Evolutionary conservation across 495 filamentous ascomycete species (phyloP), one percentile per base, ranked within the genome.

Genomic region (Lophiotrema nucula): DNA sequence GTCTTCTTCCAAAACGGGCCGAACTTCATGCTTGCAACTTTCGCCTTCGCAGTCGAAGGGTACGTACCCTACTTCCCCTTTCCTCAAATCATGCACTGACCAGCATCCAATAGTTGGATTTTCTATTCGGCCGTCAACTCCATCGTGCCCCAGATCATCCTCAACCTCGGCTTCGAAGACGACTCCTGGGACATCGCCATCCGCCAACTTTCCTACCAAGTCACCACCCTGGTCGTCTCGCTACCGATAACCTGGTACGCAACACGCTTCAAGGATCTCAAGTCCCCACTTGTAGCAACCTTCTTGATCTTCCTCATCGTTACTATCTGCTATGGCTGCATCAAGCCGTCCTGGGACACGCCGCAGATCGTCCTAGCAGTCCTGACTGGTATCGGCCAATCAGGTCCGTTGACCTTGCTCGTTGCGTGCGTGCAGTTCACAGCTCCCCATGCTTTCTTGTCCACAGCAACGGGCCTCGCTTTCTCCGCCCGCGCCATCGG

Each of bases 81-180:
- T 37, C 13, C 16, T 6, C 13, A 12, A 2, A 38, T 10, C 10
- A 19, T 26, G 25, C 10, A 24, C 47, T 53, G 49, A 39, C n/a
- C 8, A n/a, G 15, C 8, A 22, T 51, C 19, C 23, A n/a, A 45
- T 21, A 59, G 68, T 3, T 83, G 79, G 77, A 77, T 83, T 47
- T 82, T 81, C 60, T 83, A 81, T 62, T 77, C 73, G 47, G 79
- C 79, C 21, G 77, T 83, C 31, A 83, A 81, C 61, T 76, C 73
- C 28, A 68, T 81, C 39, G 76, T 76, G 8, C 79, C 80, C 2
- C 77, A 80, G 50, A 74, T 81, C 44, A 70, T 75, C 12, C 74
- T 82, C 0, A 72, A 81, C 59, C 71, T 83, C 8, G 80, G 79
- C n/a, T 82, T 79, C 53, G 76, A 78, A 53, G 67, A 53, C 13